These are phyloP conservation scores for Apiospora phragmitis DNA, from an alignment of 2,329 filamentous ascomycete genomes.

Conservation along the genomic window DNA sequence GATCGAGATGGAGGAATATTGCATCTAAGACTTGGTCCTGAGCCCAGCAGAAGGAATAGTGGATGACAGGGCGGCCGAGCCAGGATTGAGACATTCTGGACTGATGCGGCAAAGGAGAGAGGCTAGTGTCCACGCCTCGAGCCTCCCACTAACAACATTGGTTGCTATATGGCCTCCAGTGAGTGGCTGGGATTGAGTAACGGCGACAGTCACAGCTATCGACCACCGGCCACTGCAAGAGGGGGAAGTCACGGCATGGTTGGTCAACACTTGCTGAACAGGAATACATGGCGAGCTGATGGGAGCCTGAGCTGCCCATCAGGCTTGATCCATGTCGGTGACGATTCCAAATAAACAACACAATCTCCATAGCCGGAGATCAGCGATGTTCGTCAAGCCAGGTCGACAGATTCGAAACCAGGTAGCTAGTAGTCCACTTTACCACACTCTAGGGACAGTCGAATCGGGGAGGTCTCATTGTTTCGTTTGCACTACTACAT, in stretches of 20 bases:
- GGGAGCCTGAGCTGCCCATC: neutral
- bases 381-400: neutral
- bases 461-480: slow-evolving; percentile 5
- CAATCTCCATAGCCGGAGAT: neutral
- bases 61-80: slow-evolving; percentile 7
- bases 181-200: neutral
- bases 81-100: slow-evolving; percentile 11
- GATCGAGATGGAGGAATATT: slow-evolving; percentile 1
- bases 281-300: neutral
- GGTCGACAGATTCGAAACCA: neutral
- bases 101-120: slow-evolving; percentile 8
- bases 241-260: neutral
- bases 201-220: neutral
- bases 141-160: neutral
- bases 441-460: neutral
- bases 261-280: neutral
- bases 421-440: neutral
- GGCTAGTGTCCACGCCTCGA: slow-evolving; percentile 6
- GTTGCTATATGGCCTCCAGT: neutral
- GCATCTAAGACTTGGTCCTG: neutral
- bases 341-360: slow-evolving; percentile 5
- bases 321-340: neutral
- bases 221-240: neutral
- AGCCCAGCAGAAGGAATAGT: neutral
- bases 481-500: slow-evolving; percentile 6